Base-by-base conservation (phyloP, 116 monocot species). In the Dioscorea cayenensis region DNA sequence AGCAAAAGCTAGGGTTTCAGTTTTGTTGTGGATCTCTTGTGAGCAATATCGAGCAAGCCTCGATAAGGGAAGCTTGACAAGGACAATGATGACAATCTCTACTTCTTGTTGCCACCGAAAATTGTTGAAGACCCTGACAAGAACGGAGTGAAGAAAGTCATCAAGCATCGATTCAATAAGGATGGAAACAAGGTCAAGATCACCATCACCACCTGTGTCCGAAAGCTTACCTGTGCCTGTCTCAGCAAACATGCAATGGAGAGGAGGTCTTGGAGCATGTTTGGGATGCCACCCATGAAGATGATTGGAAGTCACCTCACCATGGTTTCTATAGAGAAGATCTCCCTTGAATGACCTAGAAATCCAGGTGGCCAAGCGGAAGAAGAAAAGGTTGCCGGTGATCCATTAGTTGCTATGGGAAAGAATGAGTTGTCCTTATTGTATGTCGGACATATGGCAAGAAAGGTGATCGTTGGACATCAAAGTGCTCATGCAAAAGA, bases 381-480 rank as follows among this genome's bases (percentile, higher is more conserved):
- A 58, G 94, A 94, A 75, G 14, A 73, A 0, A 86, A 74, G 49
- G 63, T 65, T 27, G 55, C 84, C 19, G 87, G 87, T 6, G 89
- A 89, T 51, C 72, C 79, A 13, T 67, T 87, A 28, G 77, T 77
- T 38, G 68, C 69, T n/a, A 63, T 70, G 9, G 76, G 63, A 78
- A 81, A 60, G 62, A 69, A 12, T 85, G 94, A 16, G 94, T 82
- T 35, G 86, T 90, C 28, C 95, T 95, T 49, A 95, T 95, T 89
- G 83, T 95, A 19, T 95, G 95, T 83, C 72, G 95, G 60, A 95
- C 84, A 14, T 95, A 91, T 48, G 89, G 89, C 5, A 95, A 91
- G 77, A 91, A 95, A 79, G 95, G 95, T 9, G 91, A 95, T 28
- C 95, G 91, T 72, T 95, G 95, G 95, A 91, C 95, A 18, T 89